Percentiles rank a stretch among this genome's conserved stretches.
These are phyloP conservation scores for Melastoma candidum DNA, from an alignment of 441 rosid genomes.

Conservation along the genomic window DNA sequence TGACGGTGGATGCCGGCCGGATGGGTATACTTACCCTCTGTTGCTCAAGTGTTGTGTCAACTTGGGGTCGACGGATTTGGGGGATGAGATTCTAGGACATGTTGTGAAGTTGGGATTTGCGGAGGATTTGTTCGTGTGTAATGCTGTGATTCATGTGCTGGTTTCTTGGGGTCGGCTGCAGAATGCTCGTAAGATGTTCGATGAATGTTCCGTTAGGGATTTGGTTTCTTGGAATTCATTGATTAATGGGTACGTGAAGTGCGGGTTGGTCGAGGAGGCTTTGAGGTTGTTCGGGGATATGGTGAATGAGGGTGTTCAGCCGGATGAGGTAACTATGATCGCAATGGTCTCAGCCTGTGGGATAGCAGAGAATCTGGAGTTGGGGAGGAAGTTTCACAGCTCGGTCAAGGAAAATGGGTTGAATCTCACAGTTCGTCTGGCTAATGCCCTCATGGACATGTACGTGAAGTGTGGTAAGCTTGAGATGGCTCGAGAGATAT, in stretches of 20 bases:
- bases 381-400: constrained; percentile 53
- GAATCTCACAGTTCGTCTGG: constrained; percentile 43
- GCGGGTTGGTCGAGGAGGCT: constrained; percentile 39
- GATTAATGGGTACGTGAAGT: constrained; percentile 67
- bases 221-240: constrained; percentile 86
- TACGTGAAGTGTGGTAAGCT: constrained; percentile 67
- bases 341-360: constrained; percentile 59
- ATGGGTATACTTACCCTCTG: constrained; percentile 60
- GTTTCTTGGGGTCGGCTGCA: constrained; percentile 45
- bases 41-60: constrained; percentile 52
- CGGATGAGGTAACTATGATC: constrained; percentile 82
- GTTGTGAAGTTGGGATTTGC: constrained; percentile 56
- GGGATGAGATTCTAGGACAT: constrained; percentile 54
- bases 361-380: constrained; percentile 40
- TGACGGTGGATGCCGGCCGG: constrained; percentile 40
- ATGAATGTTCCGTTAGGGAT: constrained; percentile 59
- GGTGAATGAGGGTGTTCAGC: constrained; percentile 36
- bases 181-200: constrained; percentile 62
- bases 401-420: constrained; percentile 31
- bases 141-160: constrained; percentile 53
- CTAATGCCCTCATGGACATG: constrained; percentile 81
- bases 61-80: constrained; percentile 28
- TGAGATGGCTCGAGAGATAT: constrained; percentile 39
- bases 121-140: constrained; percentile 46
- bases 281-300: constrained; percentile 35